A percentile compares a stretch with the other conserved stretches of the same genome.
Conservation (phyloP, 2,329 filamentous ascomycete species). For the Magnaporthales sp. region DNA sequence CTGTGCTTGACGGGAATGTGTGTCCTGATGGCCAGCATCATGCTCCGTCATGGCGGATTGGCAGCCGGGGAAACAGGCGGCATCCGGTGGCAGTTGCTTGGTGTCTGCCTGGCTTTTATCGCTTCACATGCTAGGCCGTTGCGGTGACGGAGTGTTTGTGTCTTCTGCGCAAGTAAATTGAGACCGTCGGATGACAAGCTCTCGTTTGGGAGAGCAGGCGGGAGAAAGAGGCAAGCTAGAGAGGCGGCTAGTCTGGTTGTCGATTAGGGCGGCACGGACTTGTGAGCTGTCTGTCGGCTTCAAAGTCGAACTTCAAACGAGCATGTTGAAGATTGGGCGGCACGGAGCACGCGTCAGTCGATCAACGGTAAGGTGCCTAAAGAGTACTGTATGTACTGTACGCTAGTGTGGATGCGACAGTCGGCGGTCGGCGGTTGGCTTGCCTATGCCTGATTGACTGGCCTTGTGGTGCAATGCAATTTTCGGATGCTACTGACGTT, state of each 20-base stretch:
- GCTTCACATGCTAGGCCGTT: conserved; percentile 8
- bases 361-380: background rate
- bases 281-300: conserved; percentile 1
- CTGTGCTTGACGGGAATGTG: background rate
- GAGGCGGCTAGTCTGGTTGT: background rate
- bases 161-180: background rate
- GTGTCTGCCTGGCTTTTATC: conserved; percentile 1
- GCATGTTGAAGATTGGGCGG: conserved; percentile 1
- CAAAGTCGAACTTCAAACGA: background rate
- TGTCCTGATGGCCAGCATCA: conserved; percentile 15
- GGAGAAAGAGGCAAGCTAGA: background rate
- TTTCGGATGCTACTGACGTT: background rate
- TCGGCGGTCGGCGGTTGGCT: background rate
- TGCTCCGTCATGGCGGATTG: conserved; percentile 22
- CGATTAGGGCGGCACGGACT: background rate
- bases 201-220: background rate
- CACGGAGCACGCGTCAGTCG: background rate
- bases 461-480: background rate
- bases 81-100: background rate
- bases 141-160: background rate
- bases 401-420: background rate
- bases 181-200: background rate
- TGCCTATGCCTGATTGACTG: background rate
- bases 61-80: background rate
- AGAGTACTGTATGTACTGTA: background rate